Percentiles rank a stretch among this genome's conserved stretches.
Evolutionary conservation across 2,329 filamentous ascomycete species (phyloP).

Genomic region (Xylaria hypoxylon): DNA sequence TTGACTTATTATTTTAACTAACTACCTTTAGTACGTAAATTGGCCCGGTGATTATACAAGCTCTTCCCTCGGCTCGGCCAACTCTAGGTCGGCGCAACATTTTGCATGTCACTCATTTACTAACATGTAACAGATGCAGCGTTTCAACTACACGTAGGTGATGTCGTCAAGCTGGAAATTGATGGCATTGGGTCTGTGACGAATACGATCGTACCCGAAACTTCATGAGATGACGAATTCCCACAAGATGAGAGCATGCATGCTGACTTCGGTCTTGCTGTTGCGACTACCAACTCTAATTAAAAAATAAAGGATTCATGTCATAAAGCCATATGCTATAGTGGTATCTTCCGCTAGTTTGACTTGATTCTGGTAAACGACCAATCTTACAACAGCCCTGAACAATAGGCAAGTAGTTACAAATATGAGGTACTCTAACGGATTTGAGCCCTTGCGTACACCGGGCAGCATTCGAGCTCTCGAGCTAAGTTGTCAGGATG

Average conservation of each 20-base stretch:
- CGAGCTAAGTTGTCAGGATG: too few relatives aligned
- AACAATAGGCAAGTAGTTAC: too few relatives aligned
- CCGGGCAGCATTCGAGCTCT: too few relatives aligned
- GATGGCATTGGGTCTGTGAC: slow-evolving; percentile 47
- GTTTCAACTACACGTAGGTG: slow-evolving; percentile 43
- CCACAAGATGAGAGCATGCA: not conserved
- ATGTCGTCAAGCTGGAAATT: slow-evolving; percentile 45
- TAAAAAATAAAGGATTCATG: too few relatives aligned
- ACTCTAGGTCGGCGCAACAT: not conserved
- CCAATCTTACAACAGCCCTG: too few relatives aligned
- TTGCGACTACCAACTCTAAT: not conserved
- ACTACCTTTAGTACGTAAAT: slow-evolving; percentile 23
- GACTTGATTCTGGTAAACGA: too few relatives aligned
- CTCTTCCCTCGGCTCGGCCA: not conserved
- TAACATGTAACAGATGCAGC: slow-evolving; percentile 35
- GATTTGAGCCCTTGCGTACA: too few relatives aligned
- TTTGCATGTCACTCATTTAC: not conserved
- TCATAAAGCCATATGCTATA: too few relatives aligned
- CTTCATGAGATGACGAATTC: not conserved
- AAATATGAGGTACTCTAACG: too few relatives aligned
- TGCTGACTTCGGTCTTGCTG: not conserved
- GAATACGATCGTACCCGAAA: slow-evolving; percentile 43
- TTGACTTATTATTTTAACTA: not conserved
- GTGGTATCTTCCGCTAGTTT: too few relatives aligned
- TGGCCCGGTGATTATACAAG: not conserved